Evolutionary conservation across 345 rosid species (phyloP).

Genomic region (Populus tremula): DNA sequence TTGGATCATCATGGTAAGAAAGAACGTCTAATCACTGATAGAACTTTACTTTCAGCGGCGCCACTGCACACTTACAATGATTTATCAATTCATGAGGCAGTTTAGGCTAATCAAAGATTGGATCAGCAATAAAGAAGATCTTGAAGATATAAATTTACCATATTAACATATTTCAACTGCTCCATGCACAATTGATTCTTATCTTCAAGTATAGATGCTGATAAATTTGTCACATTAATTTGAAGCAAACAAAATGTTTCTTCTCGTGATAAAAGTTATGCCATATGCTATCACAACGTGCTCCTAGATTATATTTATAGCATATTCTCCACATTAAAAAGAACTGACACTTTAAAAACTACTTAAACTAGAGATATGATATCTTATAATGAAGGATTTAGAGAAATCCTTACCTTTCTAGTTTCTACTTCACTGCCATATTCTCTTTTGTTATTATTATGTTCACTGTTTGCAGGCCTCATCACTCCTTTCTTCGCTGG

Average conservation of each 20-base stretch:
- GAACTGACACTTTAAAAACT: neutral
- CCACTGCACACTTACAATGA: neutral
- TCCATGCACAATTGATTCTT: slow-evolving; percentile 1
- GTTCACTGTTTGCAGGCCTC: neutral
- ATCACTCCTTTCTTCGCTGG: neutral
- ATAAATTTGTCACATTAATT: neutral
- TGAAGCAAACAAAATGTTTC: neutral
- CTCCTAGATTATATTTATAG: neutral
- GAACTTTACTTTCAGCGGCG: neutral
- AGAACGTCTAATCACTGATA: neutral
- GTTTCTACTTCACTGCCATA: slow-evolving; percentile 9
- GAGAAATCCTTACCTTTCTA: slow-evolving; percentile 10
- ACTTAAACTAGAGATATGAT: neutral
- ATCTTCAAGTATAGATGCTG: slow-evolving; percentile 8
- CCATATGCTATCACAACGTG: slow-evolving; percentile 7
- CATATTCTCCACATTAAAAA: slow-evolving; percentile 20
- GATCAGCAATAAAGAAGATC: neutral
- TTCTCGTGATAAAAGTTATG: slow-evolving; percentile 13
- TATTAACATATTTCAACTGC: slow-evolving; percentile 3
- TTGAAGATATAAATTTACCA: slow-evolving; percentile 6
- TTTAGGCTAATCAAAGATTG: neutral
- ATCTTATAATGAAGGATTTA: neutral
- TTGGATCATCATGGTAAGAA: slow-evolving; percentile 20
- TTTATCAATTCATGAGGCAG: neutral
- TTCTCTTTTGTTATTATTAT: slow-evolving; percentile 2